Conservation (phyloP, 768 basidiomycete species). For the Tulasnella sp. region DNA sequence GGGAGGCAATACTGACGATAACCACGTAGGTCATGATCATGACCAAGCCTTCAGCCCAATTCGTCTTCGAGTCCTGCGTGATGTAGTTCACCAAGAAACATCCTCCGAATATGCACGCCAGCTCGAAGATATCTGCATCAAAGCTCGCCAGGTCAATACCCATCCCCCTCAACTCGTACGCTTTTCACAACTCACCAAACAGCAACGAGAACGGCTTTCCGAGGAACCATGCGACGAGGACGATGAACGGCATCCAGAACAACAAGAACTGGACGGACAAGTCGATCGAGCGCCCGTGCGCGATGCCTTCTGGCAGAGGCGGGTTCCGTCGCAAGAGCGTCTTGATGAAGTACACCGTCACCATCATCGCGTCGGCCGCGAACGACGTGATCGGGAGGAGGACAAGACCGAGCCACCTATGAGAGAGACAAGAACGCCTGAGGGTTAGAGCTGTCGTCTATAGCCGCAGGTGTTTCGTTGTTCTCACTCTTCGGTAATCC, state of each 20-base stretch:
- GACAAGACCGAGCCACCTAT: conserved; percentile 69
- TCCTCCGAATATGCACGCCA: conserved; percentile 55
- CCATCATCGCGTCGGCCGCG: conserved; percentile 63
- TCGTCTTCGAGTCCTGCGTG: conserved; percentile 72
- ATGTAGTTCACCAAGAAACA: conserved; percentile 79
- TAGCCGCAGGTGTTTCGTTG: background rate
- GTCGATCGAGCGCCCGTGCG: conserved; percentile 68
- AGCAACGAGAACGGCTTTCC: conserved; percentile 58
- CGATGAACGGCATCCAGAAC: conserved; percentile 74
- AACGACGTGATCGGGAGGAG: conserved; percentile 71
- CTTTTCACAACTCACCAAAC: conserved; percentile 53
- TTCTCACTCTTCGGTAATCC: conserved; percentile 54
- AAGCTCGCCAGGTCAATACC: background rate
- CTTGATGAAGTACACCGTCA: conserved; percentile 55
- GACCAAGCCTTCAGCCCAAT: conserved; percentile 69
- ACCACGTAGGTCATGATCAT: conserved; percentile 66
- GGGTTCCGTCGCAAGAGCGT: conserved; percentile 41
- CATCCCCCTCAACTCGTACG: background rate
- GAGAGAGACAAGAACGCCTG: background rate
- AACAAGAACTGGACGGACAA: conserved; percentile 72
- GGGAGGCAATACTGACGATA: conserved; percentile 46
- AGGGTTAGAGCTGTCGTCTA: too few relatives aligned
- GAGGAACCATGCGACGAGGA: conserved; percentile 66
- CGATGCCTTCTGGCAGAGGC: conserved; percentile 53
- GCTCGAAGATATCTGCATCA: conserved; percentile 26